Conservation (phyloP, 148 eudicot species). For the Heliamphora exappendiculata region DNA sequence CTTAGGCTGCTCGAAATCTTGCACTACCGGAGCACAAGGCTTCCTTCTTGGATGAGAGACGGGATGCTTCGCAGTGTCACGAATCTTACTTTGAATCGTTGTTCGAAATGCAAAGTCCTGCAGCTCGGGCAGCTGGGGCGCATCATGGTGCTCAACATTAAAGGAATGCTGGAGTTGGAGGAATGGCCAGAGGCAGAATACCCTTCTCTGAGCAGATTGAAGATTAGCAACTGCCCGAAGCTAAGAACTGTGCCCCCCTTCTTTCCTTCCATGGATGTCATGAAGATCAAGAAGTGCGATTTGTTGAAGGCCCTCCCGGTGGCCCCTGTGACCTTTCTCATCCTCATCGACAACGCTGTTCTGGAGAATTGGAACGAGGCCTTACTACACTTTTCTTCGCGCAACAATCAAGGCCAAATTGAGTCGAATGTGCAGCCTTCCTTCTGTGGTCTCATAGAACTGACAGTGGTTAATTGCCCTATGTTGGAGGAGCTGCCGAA, state of each 20-base stretch:
- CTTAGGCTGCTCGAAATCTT: slow-evolving; percentile 18
- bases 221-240: slow-evolving; percentile 24
- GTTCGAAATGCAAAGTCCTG: slow-evolving; percentile 19
- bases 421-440: neutral
- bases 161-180: slow-evolving; percentile 26
- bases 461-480: slow-evolving; percentile 16
- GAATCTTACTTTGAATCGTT: slow-evolving; percentile 15
- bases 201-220: slow-evolving; percentile 5
- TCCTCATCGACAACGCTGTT: slow-evolving; percentile 12
- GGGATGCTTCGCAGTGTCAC: slow-evolving; percentile 9
- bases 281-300: slow-evolving; percentile 28
- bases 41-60: slow-evolving; percentile 22
- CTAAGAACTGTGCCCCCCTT: slow-evolving; percentile 11
- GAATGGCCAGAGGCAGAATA: slow-evolving; percentile 12
- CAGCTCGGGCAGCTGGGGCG: slow-evolving; percentile 16
- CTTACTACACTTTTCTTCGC: too few relatives aligned
- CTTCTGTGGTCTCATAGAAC: neutral
- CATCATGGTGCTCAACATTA: slow-evolving; percentile 17
- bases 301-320: slow-evolving; percentile 18
- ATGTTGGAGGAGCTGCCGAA: slow-evolving; percentile 15
- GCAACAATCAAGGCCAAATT: neutral
- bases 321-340: slow-evolving; percentile 12
- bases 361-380: slow-evolving; percentile 13
- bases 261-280: slow-evolving; percentile 14
- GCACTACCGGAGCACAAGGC: slow-evolving; percentile 16